Conservation (phyloP, 2,329 filamentous ascomycete genomes). For the Arachnomyces sp. region DNA sequence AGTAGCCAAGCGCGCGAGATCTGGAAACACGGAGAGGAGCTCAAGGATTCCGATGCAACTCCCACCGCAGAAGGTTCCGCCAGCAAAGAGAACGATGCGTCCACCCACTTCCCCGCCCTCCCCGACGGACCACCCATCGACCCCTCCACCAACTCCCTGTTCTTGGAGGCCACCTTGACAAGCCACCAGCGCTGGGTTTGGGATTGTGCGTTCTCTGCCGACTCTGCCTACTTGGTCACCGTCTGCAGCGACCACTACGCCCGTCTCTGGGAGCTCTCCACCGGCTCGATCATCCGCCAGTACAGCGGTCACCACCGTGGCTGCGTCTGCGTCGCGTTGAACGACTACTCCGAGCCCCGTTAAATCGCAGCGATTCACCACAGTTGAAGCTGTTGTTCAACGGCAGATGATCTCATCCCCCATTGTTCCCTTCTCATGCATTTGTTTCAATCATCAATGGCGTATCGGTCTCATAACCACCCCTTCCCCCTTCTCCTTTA, state of each 20-base stretch:
- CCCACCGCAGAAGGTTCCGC: too few species aligned
- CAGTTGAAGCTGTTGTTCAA: too few species aligned
- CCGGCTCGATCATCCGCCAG: constrained; percentile 83
- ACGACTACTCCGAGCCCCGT: constrained; percentile 59
- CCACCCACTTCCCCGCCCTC: constrained; percentile 24
- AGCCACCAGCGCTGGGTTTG: constrained; percentile 95
- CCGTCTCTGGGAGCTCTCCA: constrained; percentile 77
- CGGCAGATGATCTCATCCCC: too few species aligned
- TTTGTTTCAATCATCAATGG: too few species aligned
- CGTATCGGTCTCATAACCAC: too few species aligned
- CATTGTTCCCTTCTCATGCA: too few species aligned
- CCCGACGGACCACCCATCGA: constrained; percentile 35
- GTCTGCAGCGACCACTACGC: constrained; percentile 92
- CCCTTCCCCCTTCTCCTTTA: too few species aligned
- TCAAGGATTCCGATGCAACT: too few species aligned
- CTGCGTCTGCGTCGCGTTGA: constrained; percentile 84
- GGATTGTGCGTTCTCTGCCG: constrained; percentile 92
- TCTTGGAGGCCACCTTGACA: constrained; percentile 75
- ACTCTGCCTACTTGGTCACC: constrained; percentile 86
- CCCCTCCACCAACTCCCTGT: constrained; percentile 49
- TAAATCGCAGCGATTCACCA: constrained; percentile 11
- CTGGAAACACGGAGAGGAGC: too few species aligned
- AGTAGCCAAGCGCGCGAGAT: too few species aligned
- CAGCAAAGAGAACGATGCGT: constrained; percentile 6
- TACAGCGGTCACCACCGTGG: constrained; percentile 92